A percentile compares a stretch with the other conserved stretches of the same genome.
phyloP scores from a whole-genome alignment of 148 eudicot genomes.

The Arctostaphylos glauca region DNA sequence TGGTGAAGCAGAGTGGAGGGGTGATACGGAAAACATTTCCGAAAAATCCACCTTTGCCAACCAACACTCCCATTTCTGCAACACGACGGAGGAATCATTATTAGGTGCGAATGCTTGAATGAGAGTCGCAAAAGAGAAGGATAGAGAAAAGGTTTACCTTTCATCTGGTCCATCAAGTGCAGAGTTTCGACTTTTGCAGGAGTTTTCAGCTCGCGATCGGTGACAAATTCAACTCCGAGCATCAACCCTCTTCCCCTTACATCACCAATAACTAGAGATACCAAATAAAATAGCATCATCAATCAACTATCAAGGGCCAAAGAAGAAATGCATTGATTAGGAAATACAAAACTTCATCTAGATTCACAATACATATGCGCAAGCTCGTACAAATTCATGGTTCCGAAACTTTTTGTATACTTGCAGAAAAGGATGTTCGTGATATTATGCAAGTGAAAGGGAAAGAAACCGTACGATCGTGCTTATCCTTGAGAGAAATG shows the following conservation, averaged over 20 bases:
- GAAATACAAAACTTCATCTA: not conserved
- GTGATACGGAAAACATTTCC: slow-evolving; percentile 97
- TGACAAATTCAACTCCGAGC: slow-evolving; percentile 91
- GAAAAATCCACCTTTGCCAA: slow-evolving; percentile 91
- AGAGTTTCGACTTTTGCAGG: slow-evolving; percentile 84
- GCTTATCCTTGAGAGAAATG: slow-evolving; percentile 60
- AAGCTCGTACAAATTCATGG: not conserved
- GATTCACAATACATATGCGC: not conserved
- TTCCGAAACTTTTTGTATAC: not conserved
- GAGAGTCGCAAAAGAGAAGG: not conserved
- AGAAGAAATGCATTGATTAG: not conserved
- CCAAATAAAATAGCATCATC: slow-evolving; percentile 13
- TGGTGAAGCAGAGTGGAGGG: slow-evolving; percentile 96
- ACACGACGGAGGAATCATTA: not conserved
- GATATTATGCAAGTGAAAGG: not conserved
- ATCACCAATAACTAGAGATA: slow-evolving; percentile 81
- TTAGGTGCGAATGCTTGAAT: not conserved
- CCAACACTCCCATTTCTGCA: slow-evolving; percentile 82
- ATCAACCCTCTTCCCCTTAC: slow-evolving; percentile 95
- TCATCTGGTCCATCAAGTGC: slow-evolving; percentile 95
- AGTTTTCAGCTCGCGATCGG: slow-evolving; percentile 74
- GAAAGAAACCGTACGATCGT: slow-evolving; percentile 55
- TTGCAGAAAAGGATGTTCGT: not conserved
- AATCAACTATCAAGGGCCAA: not conserved
- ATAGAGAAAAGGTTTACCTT: slow-evolving; percentile 36